These are phyloP conservation scores for Diaporthe australafricana DNA, from an alignment of 2,329 filamentous ascomycete species.

Conservation along the genomic window DNA sequence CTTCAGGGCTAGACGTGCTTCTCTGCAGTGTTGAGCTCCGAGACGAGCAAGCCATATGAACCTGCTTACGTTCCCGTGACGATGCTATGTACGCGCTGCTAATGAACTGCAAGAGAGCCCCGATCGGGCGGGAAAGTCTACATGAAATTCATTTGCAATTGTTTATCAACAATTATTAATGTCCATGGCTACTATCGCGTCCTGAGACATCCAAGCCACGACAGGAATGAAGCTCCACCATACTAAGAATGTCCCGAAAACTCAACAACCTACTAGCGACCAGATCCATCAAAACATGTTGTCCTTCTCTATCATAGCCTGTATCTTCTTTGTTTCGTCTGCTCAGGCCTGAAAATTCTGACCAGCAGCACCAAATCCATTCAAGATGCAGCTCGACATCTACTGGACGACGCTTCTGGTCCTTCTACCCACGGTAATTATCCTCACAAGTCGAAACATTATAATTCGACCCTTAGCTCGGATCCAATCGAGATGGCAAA, in stretches of 20 bases:
- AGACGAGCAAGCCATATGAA: not conserved
- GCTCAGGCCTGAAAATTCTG: not conserved
- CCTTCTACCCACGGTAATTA: conserved; percentile 35
- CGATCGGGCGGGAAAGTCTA: not conserved
- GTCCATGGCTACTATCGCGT: not conserved
- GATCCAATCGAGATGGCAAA: conserved; percentile 25
- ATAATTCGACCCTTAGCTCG: conserved; percentile 15
- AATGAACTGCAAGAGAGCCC: too few relatives aligned
- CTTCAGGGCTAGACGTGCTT: not conserved
- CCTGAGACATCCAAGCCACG: conserved; percentile 6
- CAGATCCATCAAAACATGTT: not conserved
- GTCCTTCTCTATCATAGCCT: too few relatives aligned
- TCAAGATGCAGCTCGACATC: conserved; percentile 37
- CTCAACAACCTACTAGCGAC: not conserved
- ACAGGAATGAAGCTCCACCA: conserved; percentile 18
- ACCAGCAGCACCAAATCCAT: not conserved
- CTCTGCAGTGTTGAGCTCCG: not conserved
- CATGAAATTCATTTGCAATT: not conserved
- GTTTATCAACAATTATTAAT: not conserved
- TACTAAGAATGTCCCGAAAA: not conserved
- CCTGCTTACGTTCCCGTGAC: not conserved
- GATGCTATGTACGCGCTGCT: too few relatives aligned
- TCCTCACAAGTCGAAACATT: conserved; percentile 30
- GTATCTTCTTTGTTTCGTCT: not conserved
- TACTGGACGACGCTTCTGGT: conserved; percentile 38